phyloP scores from a whole-genome alignment of 305 asterid genomes.

The Stenogyne calaminthoides region DNA sequence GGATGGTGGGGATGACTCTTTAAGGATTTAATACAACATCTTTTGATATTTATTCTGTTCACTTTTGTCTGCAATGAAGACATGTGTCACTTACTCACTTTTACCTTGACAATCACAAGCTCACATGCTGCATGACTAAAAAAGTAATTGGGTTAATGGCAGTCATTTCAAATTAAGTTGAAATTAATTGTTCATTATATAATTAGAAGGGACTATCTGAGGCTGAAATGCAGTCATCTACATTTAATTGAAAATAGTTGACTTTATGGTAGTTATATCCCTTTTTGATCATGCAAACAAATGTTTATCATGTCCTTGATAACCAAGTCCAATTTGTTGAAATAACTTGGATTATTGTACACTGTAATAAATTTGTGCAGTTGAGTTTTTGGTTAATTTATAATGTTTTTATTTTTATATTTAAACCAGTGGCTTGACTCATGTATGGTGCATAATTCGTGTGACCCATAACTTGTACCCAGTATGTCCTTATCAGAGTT shows the following conservation, averaged over 20 bases:
- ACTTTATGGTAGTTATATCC: not conserved
- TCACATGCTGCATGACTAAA: constrained; percentile 7
- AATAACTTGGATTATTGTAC: not conserved
- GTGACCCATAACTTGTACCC: not conserved
- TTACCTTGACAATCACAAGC: not conserved
- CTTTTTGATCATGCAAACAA: no score
- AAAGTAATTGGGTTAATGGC: not conserved
- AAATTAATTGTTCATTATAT: no score
- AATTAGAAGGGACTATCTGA: not conserved
- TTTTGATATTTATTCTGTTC: not conserved
- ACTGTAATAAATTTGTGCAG: not conserved
- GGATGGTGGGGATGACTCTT: constrained; percentile 6
- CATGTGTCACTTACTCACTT: not conserved
- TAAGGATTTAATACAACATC: not conserved
- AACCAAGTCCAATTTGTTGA: not conserved
- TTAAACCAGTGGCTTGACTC: not conserved
- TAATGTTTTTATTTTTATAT: no score
- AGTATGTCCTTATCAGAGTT: no score
- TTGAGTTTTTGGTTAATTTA: not conserved
- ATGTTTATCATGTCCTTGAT: no score
- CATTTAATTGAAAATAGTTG: not conserved
- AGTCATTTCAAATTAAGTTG: no score
- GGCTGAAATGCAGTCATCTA: not conserved
- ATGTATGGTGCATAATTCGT: not conserved
- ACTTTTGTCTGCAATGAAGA: not conserved